These are phyloP conservation scores for Neurospora tetrasperma DNA, from an alignment of 495 filamentous ascomycete species.

Conservation along the genomic window DNA sequence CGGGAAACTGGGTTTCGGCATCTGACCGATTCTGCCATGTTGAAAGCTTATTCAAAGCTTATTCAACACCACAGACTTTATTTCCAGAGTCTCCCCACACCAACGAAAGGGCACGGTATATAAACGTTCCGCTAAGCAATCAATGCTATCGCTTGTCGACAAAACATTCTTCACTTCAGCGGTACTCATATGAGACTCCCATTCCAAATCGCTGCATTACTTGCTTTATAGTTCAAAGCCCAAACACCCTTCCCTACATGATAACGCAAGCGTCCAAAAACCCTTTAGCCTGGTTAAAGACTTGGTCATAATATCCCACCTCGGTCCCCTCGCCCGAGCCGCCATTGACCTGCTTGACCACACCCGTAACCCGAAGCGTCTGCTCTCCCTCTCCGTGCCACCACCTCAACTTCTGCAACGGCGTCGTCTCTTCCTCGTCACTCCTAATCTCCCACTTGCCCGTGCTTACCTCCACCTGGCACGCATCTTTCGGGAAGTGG, in stretches of 20 bases:
- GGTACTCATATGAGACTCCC: background rate
- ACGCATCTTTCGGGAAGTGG: constrained; percentile 72
- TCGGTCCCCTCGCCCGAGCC: constrained; percentile 23
- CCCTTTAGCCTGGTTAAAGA: constrained; percentile 24
- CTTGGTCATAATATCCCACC: constrained; percentile 36
- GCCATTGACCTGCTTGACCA: constrained; percentile 40
- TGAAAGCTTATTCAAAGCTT: background rate
- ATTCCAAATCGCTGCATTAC: background rate
- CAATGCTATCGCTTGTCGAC: background rate
- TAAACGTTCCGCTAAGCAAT: background rate
- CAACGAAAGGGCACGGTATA: background rate
- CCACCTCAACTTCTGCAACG: constrained; percentile 71
- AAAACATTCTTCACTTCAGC: background rate
- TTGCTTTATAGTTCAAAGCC: background rate
- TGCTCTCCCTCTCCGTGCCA: constrained; percentile 85
- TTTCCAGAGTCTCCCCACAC: background rate
- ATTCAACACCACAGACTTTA: too few relatives aligned
- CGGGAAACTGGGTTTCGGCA: background rate
- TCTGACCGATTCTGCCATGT: background rate
- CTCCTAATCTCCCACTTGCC: constrained; percentile 82
- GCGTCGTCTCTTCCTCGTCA: constrained; percentile 54
- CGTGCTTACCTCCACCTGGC: constrained; percentile 61
- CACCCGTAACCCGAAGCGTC: constrained; percentile 63
- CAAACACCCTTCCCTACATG: constrained; percentile 24
- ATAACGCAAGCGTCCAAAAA: constrained; percentile 29